These are phyloP conservation scores for Colletotrichum salicis DNA, from an alignment of 2,329 filamentous ascomycete species.

Conservation along the genomic window DNA sequence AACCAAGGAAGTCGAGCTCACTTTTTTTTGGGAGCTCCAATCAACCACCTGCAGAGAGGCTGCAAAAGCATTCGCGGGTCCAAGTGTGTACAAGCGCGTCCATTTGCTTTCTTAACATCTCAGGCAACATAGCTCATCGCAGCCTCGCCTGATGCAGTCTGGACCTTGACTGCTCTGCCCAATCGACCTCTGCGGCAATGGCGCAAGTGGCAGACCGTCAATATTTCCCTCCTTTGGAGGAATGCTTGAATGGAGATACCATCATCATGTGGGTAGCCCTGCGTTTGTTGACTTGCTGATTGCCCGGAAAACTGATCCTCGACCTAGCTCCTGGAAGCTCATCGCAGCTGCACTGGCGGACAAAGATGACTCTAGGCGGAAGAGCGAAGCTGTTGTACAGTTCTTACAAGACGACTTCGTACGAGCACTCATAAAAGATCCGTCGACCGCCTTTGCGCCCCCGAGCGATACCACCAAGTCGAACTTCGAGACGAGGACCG, in stretches of 20 bases:
- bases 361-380: conserved; percentile 64
- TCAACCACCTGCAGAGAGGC: conserved; percentile 31
- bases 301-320: conserved; percentile 20
- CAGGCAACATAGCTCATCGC: conserved; percentile 30
- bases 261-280: conserved; percentile 76
- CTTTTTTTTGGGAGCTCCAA: conserved; percentile 28
- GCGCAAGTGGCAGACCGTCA: conserved; percentile 74
- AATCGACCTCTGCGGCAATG: conserved; percentile 66
- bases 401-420: conserved; percentile 80
- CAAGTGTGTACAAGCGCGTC: conserved; percentile 31
- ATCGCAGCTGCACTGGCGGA: conserved; percentile 68
- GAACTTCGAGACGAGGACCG: conserved; percentile 84
- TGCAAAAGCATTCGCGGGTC: conserved; percentile 36
- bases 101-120: conserved; percentile 42
- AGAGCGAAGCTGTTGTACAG: conserved; percentile 65
- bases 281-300: conserved; percentile 13
- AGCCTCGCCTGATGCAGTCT: conserved; percentile 36
- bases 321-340: conserved; percentile 69
- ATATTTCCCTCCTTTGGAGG: conserved; percentile 87
- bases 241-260: conserved; percentile 83
- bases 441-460: conserved; percentile 73
- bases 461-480: conserved; percentile 72
- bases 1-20: conserved; percentile 30
- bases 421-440: conserved; percentile 73
- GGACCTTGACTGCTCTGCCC: conserved; percentile 30